Evolutionary conservation across 148 eudicot species (phyloP).

Genomic region (Rhododendron griersonianum): DNA sequence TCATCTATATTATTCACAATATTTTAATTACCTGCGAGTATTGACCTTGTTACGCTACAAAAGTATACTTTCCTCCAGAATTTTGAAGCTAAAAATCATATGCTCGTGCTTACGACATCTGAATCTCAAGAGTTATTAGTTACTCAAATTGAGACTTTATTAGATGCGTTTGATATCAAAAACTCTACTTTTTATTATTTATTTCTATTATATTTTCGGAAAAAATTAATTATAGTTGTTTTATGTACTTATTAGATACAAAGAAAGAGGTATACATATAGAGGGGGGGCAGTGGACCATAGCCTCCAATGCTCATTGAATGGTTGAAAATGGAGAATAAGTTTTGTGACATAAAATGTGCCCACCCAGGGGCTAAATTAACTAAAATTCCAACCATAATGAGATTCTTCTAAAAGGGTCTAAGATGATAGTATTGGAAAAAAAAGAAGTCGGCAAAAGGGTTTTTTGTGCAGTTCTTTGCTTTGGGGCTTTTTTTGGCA

Average conservation of each 20-base stretch:
- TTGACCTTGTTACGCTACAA: neutral
- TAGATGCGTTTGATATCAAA: neutral
- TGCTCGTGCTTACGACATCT: neutral
- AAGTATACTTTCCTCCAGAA: neutral
- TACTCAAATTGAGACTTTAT: neutral
- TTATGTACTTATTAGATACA: neutral
- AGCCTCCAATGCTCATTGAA: neutral
- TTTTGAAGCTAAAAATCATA: neutral
- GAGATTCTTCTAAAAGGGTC: neutral
- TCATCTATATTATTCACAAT: neutral
- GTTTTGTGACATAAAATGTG: neutral
- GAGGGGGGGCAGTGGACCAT: neutral
- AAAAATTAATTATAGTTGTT: neutral
- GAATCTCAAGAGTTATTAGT: neutral
- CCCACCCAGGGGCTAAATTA: neutral
- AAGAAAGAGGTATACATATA: neutral
- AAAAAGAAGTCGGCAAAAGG: neutral
- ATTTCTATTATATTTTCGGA: neutral
- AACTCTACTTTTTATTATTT: neutral
- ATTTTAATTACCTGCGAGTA: neutral
- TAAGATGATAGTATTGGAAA: neutral
- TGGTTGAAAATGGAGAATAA: neutral
- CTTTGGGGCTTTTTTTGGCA: neutral
- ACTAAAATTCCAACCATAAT: neutral
- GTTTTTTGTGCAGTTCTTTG: neutral